These are phyloP conservation scores for Citrullus amarus DNA, from an alignment of 306 rosid genomes.

Conservation along the genomic window DNA sequence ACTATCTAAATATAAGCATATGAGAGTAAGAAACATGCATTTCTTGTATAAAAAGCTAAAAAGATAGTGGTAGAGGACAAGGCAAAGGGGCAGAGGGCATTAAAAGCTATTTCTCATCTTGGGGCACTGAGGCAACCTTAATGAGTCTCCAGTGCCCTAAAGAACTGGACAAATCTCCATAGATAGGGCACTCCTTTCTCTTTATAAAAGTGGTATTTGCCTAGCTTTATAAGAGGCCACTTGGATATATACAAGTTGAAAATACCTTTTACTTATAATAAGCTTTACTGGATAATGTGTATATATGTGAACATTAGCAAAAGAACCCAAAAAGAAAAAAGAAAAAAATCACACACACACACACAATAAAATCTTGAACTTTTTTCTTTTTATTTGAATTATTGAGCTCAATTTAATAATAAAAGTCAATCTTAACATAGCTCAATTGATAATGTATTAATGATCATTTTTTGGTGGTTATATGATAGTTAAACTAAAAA, in stretches of 20 bases:
- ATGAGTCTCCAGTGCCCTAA: slow-evolving; percentile 4
- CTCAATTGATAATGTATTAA: too few relatives aligned
- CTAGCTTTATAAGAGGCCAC: neutral
- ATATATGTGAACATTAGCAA: too few relatives aligned
- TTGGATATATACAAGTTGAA: neutral
- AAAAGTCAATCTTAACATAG: too few relatives aligned
- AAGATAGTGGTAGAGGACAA: slow-evolving; percentile 11
- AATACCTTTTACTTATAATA: neutral
- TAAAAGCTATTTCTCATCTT: slow-evolving; percentile 1
- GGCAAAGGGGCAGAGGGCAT: neutral
- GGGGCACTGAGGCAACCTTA: slow-evolving; percentile 3
- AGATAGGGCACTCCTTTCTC: neutral
- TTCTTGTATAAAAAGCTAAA: slow-evolving; percentile 1
- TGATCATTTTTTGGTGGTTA: too few relatives aligned
- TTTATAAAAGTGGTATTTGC: neutral
- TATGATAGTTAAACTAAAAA: too few relatives aligned
- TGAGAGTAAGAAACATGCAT: slow-evolving; percentile 16
- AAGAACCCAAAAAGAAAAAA: too few relatives aligned
- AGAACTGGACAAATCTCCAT: slow-evolving; percentile 5
- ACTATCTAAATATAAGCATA: slow-evolving; percentile 3
- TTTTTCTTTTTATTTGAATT: too few relatives aligned
- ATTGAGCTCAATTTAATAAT: too few relatives aligned
- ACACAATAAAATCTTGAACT: too few relatives aligned
- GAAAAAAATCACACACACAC: too few relatives aligned
- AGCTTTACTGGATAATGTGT: too few relatives aligned